phyloP scores from a whole-genome alignment of 1,139 yeast genomes.

The Meyerozyma guilliermondii region DNA sequence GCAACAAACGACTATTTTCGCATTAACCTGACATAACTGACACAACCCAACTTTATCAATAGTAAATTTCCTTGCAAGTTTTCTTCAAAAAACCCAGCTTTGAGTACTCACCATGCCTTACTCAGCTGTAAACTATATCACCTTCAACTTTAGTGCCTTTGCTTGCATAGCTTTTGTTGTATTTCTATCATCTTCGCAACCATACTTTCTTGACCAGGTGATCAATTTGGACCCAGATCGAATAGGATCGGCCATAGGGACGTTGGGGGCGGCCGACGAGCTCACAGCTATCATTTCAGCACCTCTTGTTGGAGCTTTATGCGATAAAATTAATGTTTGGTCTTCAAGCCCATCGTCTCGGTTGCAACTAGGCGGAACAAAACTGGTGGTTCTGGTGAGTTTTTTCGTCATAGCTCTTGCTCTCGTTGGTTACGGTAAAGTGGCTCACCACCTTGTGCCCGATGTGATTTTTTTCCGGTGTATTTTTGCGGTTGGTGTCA shows the following conservation, averaged over 20 bases:
- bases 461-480: conserved; percentile 47
- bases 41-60: no score
- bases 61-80: no score
- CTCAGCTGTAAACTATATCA: conserved; percentile 12
- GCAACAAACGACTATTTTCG: no score
- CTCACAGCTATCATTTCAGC: conserved; percentile 48
- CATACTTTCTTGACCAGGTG: conserved; percentile 58
- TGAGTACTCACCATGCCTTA: conserved; percentile 5
- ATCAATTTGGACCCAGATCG: conserved; percentile 36
- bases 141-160: conserved; percentile 32
- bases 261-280: conserved; percentile 62
- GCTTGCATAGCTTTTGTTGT: conserved; percentile 58
- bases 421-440: conserved; percentile 44
- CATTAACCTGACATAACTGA: no score
- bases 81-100: no score
- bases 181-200: conserved; percentile 64
- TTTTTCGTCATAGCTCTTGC: conserved; percentile 43
- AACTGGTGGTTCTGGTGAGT: conserved; percentile 46
- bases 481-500: conserved; percentile 55
- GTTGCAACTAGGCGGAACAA: conserved; percentile 39
- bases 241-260: conserved; percentile 56
- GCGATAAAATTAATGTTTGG: conserved; percentile 42
- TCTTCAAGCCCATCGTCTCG: conserved; percentile 7
- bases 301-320: conserved; percentile 60
- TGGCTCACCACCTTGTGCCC: conserved; percentile 28